These are phyloP conservation scores for Populus euphratica DNA, from an alignment of 345 rosid genomes.

Conservation along the genomic window DNA sequence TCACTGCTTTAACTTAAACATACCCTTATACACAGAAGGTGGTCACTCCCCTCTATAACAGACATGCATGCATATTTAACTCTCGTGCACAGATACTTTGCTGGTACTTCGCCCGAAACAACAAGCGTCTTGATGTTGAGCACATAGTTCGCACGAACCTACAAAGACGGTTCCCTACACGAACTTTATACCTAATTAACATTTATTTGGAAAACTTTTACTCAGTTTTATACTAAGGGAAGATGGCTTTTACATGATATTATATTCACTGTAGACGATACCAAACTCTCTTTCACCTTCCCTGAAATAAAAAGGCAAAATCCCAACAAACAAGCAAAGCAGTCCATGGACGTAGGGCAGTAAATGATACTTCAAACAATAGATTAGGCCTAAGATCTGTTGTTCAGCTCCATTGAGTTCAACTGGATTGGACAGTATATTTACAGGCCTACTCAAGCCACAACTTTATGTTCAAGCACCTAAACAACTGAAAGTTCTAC, in stretches of 20 bases:
- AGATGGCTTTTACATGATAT: neutral
- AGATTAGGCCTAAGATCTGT: conserved; percentile 15
- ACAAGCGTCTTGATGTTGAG: neutral
- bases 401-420: conserved; percentile 13
- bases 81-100: neutral
- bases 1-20: neutral
- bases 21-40: too few relatives aligned
- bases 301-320: neutral
- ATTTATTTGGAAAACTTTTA: neutral
- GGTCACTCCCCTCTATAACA: neutral
- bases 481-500: conserved; percentile 22
- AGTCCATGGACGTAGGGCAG: neutral
- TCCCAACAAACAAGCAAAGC: neutral
- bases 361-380: neutral
- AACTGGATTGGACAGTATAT: conserved; percentile 36
- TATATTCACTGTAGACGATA: neutral
- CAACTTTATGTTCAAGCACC: conserved; percentile 23
- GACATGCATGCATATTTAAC: neutral
- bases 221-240: neutral
- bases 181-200: neutral
- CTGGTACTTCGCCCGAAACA: neutral
- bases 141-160: neutral
- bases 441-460: conserved; percentile 44
- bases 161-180: neutral
- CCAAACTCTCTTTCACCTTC: neutral